Evolutionary conservation across 768 basidiomycete genomes (phyloP).

Genomic region (Phlebiopsis flavidoalba): DNA sequence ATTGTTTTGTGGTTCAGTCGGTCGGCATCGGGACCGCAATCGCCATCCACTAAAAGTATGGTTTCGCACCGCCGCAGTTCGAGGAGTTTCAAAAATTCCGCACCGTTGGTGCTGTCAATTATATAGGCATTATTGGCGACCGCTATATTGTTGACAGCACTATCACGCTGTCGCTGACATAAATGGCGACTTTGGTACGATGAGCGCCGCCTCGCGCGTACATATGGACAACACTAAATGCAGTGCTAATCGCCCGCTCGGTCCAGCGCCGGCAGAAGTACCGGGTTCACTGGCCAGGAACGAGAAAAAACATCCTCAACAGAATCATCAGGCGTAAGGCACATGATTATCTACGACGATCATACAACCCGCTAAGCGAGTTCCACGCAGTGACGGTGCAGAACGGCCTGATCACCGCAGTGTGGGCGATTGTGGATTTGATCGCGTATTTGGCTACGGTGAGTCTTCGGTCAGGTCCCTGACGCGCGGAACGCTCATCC

Average conservation of each 20-base stretch:
- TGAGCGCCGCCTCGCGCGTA: neutral
- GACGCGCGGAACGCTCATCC: neutral
- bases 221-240: neutral
- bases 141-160: slow-evolving; percentile 4
- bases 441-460: slow-evolving; percentile 25
- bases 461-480: neutral
- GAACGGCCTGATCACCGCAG: slow-evolving; percentile 31
- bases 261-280: slow-evolving; percentile 10
- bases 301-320: slow-evolving; percentile 13
- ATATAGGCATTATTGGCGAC: slow-evolving; percentile 1
- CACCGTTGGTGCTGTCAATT: slow-evolving; percentile 8
- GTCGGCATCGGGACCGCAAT: slow-evolving; percentile 13
- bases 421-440: slow-evolving; percentile 30
- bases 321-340: slow-evolving; percentile 16
- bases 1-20: slow-evolving; percentile 1
- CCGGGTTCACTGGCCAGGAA: slow-evolving; percentile 12
- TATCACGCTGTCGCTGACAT: slow-evolving; percentile 8
- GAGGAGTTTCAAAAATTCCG: slow-evolving; percentile 12
- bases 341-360: neutral
- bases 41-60: slow-evolving; percentile 10
- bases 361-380: neutral
- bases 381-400: slow-evolving; percentile 29
- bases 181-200: slow-evolving; percentile 13
- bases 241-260: neutral
- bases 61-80: slow-evolving; percentile 9